Base-by-base conservation (phyloP, 2,329 filamentous ascomycete species). In the Epichloe aotearoae region DNA sequence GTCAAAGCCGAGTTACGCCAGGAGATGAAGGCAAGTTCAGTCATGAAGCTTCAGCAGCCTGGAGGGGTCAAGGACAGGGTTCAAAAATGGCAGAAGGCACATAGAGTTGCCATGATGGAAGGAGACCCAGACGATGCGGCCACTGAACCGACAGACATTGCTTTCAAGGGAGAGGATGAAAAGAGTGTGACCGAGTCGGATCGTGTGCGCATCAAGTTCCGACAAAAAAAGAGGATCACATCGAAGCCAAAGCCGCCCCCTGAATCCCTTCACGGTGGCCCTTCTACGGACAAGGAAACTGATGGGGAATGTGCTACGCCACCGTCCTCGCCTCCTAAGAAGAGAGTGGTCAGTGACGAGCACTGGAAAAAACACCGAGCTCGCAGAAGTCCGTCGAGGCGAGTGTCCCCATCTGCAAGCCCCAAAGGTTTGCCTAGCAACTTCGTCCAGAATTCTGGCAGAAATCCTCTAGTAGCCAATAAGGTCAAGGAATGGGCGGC, bases 341-440 rank as follows among this genome's bases (percentile, higher is more conserved):
- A 95, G 74, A 81, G 90, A 55, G 88, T 97, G 50, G 81, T 96
- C 54, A 96, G 90, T 64, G 91, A 97, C 69, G 85, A 86, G 50
- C 87, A 95, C 68, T 97, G 91, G 86, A 80, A 80, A 68, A 83
- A 81, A 53, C 66, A 68, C 64, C 77, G 75, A 54, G 75, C 73
- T 53, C 76, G 73, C 53, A 74, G 72, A 52, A 74, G 65, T 51
- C 67, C 74, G 8, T 64, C 72, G 71, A 67, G 53, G 70, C 66
- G 53, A 62, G 64, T 12, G 66, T 70, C 2, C 68, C 69, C 1
- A 66, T 67, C 52, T 55, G 57, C 58, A 14, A 58, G 50, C 11
- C 33, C 47, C 14, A 50, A 39, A 23, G 46, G 46, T 12, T 45
- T 82, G n/a, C 78, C 79, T 0, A 80, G 77, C 57, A 72, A 80